These are phyloP conservation scores for Solanum pinnatisectum DNA, from an alignment of 257 asterid genomes.

Conservation along the genomic window DNA sequence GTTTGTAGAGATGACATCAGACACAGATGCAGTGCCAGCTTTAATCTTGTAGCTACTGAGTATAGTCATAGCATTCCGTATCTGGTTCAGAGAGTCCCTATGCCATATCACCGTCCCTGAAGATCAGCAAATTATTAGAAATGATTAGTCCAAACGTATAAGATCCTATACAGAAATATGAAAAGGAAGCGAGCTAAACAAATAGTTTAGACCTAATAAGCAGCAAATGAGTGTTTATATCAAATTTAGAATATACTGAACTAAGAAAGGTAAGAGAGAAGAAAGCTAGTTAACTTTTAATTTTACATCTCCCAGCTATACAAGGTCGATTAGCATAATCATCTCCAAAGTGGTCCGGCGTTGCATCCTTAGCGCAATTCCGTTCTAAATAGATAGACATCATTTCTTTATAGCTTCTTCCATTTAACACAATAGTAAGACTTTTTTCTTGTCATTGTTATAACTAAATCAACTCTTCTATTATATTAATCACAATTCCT, in stretches of 20 bases:
- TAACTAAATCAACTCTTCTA: neutral
- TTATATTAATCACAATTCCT: neutral
- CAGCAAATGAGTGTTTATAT: neutral
- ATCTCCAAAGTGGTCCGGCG: neutral
- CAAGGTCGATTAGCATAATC: neutral
- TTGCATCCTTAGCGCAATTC: neutral
- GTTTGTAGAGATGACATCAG: neutral
- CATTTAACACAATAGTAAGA: neutral
- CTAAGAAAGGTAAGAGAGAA: neutral
- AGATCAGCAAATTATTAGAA: neutral
- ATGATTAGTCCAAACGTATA: neutral
- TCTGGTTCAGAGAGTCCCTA: neutral
- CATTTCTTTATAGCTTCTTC: neutral
- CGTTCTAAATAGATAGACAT: neutral
- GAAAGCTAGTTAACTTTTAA: neutral
- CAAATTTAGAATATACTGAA: neutral
- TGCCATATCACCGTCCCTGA: neutral
- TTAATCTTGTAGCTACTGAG: neutral
- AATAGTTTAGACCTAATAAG: neutral
- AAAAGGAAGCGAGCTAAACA: neutral
- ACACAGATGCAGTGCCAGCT: neutral
- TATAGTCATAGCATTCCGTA: neutral
- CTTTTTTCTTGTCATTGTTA: neutral
- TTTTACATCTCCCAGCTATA: neutral
- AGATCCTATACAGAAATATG: neutral